Evolutionary conservation across 352 stramenopile genomes (phyloP).

Genomic region (Pythium oligandrum): DNA sequence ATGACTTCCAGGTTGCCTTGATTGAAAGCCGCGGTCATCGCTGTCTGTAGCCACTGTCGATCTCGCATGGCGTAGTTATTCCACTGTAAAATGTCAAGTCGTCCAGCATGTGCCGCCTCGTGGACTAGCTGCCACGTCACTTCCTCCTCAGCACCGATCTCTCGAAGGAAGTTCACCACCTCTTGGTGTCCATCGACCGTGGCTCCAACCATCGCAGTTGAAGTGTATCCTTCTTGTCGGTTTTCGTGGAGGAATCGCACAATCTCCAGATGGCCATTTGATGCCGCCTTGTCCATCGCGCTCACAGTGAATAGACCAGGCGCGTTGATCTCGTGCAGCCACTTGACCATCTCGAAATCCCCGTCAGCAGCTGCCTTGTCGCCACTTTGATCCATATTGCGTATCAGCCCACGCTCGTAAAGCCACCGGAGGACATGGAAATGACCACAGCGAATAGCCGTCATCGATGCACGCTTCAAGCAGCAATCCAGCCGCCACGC

Average conservation of each 20-base stretch:
- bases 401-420: constrained; percentile 6
- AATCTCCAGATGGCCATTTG: constrained; percentile 8
- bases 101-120: too few relatives aligned
- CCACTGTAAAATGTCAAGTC: neutral
- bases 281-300: constrained; percentile 12
- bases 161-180: constrained; percentile 7
- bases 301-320: constrained; percentile 2
- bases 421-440: constrained; percentile 17
- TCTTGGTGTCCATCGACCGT: constrained; percentile 7
- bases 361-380: constrained; percentile 4
- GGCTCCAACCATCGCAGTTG: constrained; percentile 4
- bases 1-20: neutral
- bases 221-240: constrained; percentile 9
- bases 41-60: neutral
- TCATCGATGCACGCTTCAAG: constrained; percentile 3
- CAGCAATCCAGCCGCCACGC: constrained; percentile 5
- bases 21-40: neutral
- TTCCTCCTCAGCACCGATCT: neutral
- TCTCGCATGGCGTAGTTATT: neutral
- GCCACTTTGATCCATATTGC: constrained; percentile 3
- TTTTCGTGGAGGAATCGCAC: constrained; percentile 16
- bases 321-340: constrained; percentile 5
- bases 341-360: constrained; percentile 14
- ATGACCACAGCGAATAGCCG: neutral
- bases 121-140: neutral